Percentiles rank a stretch among this genome's conserved stretches.
These are phyloP conservation scores for Gossypium ekmanianum DNA, from an alignment of 345 rosid species.

Conservation along the genomic window DNA sequence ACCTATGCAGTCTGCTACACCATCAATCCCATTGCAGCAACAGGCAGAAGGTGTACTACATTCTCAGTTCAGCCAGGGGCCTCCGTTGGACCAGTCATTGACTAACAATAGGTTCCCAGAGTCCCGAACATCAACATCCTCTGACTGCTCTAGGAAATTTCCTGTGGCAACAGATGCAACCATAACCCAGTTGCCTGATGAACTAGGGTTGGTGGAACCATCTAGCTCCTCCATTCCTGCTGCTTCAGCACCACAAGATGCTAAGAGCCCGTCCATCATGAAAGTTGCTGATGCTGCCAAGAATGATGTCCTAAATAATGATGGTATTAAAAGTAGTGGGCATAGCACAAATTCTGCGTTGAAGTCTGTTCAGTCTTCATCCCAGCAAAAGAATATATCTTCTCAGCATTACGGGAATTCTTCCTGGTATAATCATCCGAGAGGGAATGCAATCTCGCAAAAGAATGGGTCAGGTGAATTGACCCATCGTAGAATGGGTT, in stretches of 20 bases:
- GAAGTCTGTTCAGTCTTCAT: slow-evolving; percentile 33
- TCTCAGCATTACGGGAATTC: slow-evolving; percentile 45
- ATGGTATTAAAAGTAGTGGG: slow-evolving; percentile 11
- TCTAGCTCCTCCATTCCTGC: slow-evolving; percentile 46
- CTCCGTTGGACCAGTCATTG: slow-evolving; percentile 43
- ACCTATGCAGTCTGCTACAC: slow-evolving; percentile 46
- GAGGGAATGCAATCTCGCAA: slow-evolving; percentile 38
- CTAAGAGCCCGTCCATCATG: slow-evolving; percentile 37
- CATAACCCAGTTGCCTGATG: slow-evolving; percentile 47
- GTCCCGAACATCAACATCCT: slow-evolving; percentile 39
- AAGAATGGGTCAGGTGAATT: slow-evolving; percentile 48
- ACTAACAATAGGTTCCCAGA: slow-evolving; percentile 48
- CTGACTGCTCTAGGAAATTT: slow-evolving; percentile 32
- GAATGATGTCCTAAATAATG: background rate
- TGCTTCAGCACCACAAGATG: slow-evolving; percentile 30
- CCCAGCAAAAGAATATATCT: slow-evolving; percentile 48
- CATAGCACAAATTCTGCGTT: slow-evolving; percentile 33
- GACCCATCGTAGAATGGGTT: slow-evolving; percentile 63
- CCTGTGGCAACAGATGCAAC: slow-evolving; percentile 34
- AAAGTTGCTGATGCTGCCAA: slow-evolving; percentile 23
- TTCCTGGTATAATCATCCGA: slow-evolving; percentile 41
- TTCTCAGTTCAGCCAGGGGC: slow-evolving; percentile 55
- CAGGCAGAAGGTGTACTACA: slow-evolving; percentile 45
- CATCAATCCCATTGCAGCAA: slow-evolving; percentile 61
- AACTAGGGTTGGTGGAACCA: slow-evolving; percentile 55